These are phyloP conservation scores for Elaeis oleifera DNA, from an alignment of 202 grass and related monocot species.

Conservation along the genomic window DNA sequence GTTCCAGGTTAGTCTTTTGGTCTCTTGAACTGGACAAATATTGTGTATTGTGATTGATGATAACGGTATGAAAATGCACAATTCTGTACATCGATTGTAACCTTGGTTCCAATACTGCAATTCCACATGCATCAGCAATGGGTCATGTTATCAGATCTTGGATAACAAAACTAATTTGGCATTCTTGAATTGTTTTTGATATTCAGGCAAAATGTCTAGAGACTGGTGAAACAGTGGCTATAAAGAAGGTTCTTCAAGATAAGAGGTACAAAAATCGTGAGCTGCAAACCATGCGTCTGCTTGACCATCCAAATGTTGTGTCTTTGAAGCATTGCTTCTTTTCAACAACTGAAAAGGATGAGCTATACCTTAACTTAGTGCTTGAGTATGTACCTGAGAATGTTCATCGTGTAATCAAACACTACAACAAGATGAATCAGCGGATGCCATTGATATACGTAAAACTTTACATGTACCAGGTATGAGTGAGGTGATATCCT, in stretches of 20 bases:
- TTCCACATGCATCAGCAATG: too few species aligned
- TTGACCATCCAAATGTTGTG: constrained; percentile 67
- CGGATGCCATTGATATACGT: constrained; percentile 72
- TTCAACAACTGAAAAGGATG: constrained; percentile 62
- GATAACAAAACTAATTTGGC: too few species aligned
- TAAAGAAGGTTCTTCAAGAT: constrained; percentile 89
- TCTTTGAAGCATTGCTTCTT: constrained; percentile 77
- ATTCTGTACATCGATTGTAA: neutral
- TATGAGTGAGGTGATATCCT: constrained; percentile 1
- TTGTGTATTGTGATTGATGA: neutral
- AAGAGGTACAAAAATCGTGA: constrained; percentile 81
- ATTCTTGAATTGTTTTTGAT: too few species aligned
- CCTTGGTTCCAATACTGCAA: too few species aligned
- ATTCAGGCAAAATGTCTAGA: constrained; percentile 69
- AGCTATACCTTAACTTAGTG: constrained; percentile 70
- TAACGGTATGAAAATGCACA: neutral
- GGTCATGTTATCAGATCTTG: too few species aligned
- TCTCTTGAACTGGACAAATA: constrained; percentile 1
- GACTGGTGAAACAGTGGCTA: constrained; percentile 74
- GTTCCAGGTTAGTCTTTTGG: constrained; percentile 70
- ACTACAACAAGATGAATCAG: constrained; percentile 66
- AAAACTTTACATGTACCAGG: constrained; percentile 72
- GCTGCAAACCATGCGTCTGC: constrained; percentile 58
- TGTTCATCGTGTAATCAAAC: constrained; percentile 48
- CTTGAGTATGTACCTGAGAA: constrained; percentile 80